Evolutionary conservation across 2,329 filamentous ascomycete genomes (phyloP).

Genomic region (Colletotrichum cereale): DNA sequence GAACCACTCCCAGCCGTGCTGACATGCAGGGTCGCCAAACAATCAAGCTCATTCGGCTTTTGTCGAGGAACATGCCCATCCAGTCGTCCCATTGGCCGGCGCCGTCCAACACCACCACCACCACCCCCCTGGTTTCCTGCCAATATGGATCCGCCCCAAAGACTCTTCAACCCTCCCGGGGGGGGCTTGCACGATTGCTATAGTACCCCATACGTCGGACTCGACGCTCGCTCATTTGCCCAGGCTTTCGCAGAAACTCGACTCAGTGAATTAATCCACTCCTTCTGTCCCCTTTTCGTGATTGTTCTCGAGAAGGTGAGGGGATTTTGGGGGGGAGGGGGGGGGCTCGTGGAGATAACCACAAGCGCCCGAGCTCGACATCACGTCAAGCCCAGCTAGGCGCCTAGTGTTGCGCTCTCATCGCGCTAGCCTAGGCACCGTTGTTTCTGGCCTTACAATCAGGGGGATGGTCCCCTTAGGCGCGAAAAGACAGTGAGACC

Average conservation of each 20-base stretch:
- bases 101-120: not conserved
- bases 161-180: too few relatives aligned
- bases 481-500: not conserved
- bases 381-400: not conserved
- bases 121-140: not conserved
- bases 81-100: not conserved
- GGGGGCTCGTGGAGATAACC: too few relatives aligned
- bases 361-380: not conserved
- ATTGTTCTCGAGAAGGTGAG: not conserved
- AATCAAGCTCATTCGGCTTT: slow-evolving; percentile 6
- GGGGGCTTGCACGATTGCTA: not conserved
- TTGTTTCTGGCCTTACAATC: too few relatives aligned
- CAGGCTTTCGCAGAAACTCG: not conserved
- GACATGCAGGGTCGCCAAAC: not conserved
- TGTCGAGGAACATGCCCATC: not conserved
- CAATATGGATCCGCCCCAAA: not conserved
- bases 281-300: not conserved
- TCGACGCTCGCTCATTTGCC: not conserved
- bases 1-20: too few relatives aligned
- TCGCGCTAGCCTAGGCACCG: not conserved
- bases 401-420: not conserved
- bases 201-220: not conserved
- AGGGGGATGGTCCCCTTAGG: too few relatives aligned
- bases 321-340: too few relatives aligned
- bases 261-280: not conserved